A percentile compares a stretch with the other conserved stretches of the same genome.
phyloP scores from a whole-genome alignment of 371 early-diverging fungal species.

The Saksenaea oblongispora region DNA sequence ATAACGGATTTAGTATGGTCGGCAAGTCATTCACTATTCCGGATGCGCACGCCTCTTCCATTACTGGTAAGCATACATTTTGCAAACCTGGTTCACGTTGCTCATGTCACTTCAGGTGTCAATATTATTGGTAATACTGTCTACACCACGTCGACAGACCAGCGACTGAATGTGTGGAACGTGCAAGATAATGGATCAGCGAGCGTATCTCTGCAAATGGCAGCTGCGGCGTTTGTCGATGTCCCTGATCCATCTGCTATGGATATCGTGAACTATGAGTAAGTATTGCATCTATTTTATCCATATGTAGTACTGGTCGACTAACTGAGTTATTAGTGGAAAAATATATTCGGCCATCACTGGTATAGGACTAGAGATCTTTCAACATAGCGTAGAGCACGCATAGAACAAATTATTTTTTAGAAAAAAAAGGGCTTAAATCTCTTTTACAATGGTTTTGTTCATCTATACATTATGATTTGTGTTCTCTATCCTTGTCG shows the following conservation, averaged over 20 bases:
- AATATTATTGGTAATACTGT: constrained; percentile 31
- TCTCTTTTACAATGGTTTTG: background rate
- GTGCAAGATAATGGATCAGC: constrained; percentile 18
- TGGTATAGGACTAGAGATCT: constrained; percentile 54
- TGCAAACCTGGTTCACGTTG: background rate
- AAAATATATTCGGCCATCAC: constrained; percentile 42
- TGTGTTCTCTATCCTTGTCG: constrained; percentile 68
- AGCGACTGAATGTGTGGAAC: constrained; percentile 56
- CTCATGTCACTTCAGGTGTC: constrained; percentile 31
- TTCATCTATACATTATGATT: background rate
- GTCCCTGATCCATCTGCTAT: constrained; percentile 66
- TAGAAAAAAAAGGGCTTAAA: background rate
- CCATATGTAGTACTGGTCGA: background rate
- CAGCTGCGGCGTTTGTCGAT: constrained; percentile 50
- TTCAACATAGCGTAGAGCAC: constrained; percentile 12
- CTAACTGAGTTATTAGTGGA: constrained; percentile 15
- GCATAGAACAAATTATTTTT: background rate
- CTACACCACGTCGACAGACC: constrained; percentile 58
- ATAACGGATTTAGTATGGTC: background rate
- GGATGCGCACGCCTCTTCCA: constrained; percentile 58
- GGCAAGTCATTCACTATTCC: constrained; percentile 33
- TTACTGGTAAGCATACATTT: constrained; percentile 46
- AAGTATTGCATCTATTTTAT: constrained; percentile 12
- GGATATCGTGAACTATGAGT: constrained; percentile 40
- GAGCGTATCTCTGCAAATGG: constrained; percentile 25